Evolutionary conservation across 495 filamentous ascomycete species (phyloP).

Genomic region (Recurvomyces mirabilis): DNA sequence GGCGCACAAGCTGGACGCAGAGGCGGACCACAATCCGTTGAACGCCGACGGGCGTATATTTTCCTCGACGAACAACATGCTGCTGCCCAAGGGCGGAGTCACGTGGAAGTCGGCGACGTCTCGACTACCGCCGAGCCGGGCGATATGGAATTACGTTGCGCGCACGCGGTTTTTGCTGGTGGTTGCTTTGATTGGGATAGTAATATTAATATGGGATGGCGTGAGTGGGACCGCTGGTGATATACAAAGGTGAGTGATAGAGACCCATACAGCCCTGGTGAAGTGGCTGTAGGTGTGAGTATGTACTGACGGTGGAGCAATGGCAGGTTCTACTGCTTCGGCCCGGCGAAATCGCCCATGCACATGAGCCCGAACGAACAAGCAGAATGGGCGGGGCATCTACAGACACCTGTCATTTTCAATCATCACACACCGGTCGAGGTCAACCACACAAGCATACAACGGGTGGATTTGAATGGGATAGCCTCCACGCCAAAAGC

Average conservation of each 20-base stretch:
- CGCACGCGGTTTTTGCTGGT: slow-evolving; percentile 70
- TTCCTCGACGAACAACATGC: slow-evolving; percentile 36
- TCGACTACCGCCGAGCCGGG: slow-evolving; percentile 70
- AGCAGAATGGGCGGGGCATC: slow-evolving; percentile 73
- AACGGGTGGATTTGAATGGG: slow-evolving; percentile 69
- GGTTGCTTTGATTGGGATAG: slow-evolving; percentile 55
- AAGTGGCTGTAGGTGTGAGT: slow-evolving; percentile 2
- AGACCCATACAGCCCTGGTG: too few relatives aligned
- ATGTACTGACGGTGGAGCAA: background rate
- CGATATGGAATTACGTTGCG: slow-evolving; percentile 63
- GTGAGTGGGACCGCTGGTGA: slow-evolving; percentile 69
- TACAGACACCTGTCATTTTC: slow-evolving; percentile 86
- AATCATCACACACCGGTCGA: slow-evolving; percentile 84
- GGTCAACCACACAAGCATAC: slow-evolving; percentile 70
- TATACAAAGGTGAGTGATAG: slow-evolving; percentile 82
- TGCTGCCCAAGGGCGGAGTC: slow-evolving; percentile 79
- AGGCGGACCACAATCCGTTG: slow-evolving; percentile 1
- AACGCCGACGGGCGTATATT: slow-evolving; percentile 10
- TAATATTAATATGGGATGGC: slow-evolving; percentile 84
- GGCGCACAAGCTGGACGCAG: background rate
- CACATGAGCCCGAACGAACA: slow-evolving; percentile 86
- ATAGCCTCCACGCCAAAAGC: slow-evolving; percentile 75
- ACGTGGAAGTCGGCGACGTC: slow-evolving; percentile 85
- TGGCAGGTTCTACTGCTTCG: slow-evolving; percentile 95
- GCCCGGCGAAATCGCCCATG: slow-evolving; percentile 84